Evolutionary conservation across 768 basidiomycete species (phyloP).

Genomic region (Lentinula guzmanii): DNA sequence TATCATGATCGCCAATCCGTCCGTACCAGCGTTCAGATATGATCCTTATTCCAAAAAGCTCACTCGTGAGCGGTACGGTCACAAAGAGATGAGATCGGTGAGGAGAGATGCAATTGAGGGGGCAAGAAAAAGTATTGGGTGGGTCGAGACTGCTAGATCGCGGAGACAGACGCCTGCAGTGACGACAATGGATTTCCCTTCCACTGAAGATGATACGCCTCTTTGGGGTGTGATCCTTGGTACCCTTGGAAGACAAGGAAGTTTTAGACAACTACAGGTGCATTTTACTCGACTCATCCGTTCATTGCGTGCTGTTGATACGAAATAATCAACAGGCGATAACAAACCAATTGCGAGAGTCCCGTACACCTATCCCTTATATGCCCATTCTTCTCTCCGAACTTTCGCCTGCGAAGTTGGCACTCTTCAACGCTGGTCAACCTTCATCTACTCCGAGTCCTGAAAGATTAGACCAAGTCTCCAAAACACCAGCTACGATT

Average conservation of each 20-base stretch:
- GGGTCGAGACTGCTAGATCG: conserved; percentile 13
- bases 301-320: not conserved
- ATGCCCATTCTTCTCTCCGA: conserved; percentile 93
- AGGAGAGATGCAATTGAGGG: conserved; percentile 70
- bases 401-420: conserved; percentile 90
- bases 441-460: not conserved
- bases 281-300: not conserved
- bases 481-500: not conserved
- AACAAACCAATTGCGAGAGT: conserved; percentile 57
- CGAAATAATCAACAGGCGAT: conserved; percentile 46
- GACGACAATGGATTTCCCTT: not conserved
- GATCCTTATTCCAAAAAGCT: conserved; percentile 98
- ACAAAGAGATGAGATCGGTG: conserved; percentile 75
- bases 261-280: conserved; percentile 80
- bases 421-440: conserved; percentile 52
- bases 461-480: not conserved
- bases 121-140: conserved; percentile 61
- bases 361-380: conserved; percentile 57
- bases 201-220: conserved; percentile 9
- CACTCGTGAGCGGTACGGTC: conserved; percentile 87
- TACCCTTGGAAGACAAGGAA: conserved; percentile 93
- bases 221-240: conserved; percentile 93
- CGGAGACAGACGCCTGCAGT: not conserved
- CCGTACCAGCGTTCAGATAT: conserved; percentile 92
- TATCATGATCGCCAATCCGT: conserved; percentile 99